Evolutionary conservation across 441 rosid species (phyloP), one percentile per base, ranked within the genome.

Genomic region (Euphorbia celastroides): DNA sequence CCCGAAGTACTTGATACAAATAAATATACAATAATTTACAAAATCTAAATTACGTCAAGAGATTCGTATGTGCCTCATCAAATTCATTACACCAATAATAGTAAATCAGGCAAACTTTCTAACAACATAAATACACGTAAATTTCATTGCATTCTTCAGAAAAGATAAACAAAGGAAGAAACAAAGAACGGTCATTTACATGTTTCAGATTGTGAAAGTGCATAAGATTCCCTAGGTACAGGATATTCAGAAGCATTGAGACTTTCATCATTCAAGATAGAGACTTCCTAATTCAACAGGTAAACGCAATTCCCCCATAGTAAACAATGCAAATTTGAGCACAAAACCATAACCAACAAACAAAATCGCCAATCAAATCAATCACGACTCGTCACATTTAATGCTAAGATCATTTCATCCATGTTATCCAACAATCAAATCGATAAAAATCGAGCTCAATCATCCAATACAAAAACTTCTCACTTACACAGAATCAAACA

Each of bases 171-270:
- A 14, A 38, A 38, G 12, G 11, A 9, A 38, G 5, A 38, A 3
- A 7, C 22, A 20, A 19, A 19, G 13, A 23, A 17, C 4, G 1
- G 3, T 22, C 25, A n/a, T 54, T 54, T 54, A 22, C 26, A 23
- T 54, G 13, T 11, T 54, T 54, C 57, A 54, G 20, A 48, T 16
- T 59, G 44, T 32, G 16, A 60, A 19, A 32, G 42, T 32, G 46
- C 28, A 34, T 17, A 34, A 38, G 44, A 38, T 7, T 38, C 44
- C 12, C 30, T 22, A 60, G 22, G 64, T 36, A 60, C 65, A 41
- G 54, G 23, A 62, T 23, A 41, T 62, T 41, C 54, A 62, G 7
- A 60, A 38, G 31, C 64, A 60, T 60, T 16, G 30, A 10, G 14
- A 46, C 20, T 25, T 12, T 13, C 42, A 28, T 17, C 30, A 41